Evolutionary conservation across 225 moss, liverwort and hornwort genomes (phyloP).

Genomic region (Neckera pumila): DNA sequence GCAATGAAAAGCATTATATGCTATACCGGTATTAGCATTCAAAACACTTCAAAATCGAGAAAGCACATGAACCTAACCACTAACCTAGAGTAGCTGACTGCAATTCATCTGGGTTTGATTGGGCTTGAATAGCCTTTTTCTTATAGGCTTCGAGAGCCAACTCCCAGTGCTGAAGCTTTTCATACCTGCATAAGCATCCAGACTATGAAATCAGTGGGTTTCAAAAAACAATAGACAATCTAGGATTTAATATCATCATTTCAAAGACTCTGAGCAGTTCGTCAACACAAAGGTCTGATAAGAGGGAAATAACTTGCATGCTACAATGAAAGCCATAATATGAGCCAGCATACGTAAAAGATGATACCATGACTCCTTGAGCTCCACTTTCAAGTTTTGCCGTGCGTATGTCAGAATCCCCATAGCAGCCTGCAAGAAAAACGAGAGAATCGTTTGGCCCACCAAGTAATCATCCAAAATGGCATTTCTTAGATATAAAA

Average conservation of each 20-base stretch:
- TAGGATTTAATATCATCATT: background rate
- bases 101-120: slow-evolving; percentile 42
- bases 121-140: slow-evolving; percentile 37
- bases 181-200: slow-evolving; percentile 58
- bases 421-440: slow-evolving; percentile 72
- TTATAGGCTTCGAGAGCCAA: slow-evolving; percentile 71
- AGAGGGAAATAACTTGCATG: background rate
- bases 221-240: background rate
- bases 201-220: background rate
- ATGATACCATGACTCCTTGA: slow-evolving; percentile 86
- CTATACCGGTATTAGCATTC: background rate
- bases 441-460: background rate
- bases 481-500: background rate
- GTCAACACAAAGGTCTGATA: background rate
- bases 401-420: slow-evolving; percentile 86
- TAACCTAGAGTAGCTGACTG: slow-evolving; percentile 78
- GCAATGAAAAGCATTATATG: background rate
- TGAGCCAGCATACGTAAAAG: background rate
- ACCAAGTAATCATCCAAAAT: background rate
- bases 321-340: background rate
- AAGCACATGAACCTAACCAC: slow-evolving; percentile 8
- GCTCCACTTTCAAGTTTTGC: slow-evolving; percentile 59
- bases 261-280: background rate
- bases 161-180: slow-evolving; percentile 95
- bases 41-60: background rate